These are phyloP conservation scores for Plasmodium yoelii DNA, from an alignment of 169 alveolate species.

Conservation along the genomic window DNA sequence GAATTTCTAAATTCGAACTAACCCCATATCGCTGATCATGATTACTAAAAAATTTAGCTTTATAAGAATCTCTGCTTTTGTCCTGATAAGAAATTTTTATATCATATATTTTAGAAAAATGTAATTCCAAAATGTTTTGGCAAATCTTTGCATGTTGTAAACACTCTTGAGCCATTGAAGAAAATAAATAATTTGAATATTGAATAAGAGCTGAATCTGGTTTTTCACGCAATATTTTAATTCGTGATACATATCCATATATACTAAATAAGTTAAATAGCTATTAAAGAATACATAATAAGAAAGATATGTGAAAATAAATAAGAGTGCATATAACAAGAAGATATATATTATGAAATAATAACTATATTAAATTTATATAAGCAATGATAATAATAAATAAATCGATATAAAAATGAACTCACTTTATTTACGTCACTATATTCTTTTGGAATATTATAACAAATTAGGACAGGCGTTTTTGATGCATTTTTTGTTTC, in stretches of 20 bases:
- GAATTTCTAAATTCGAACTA: neutral
- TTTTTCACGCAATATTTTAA: slow-evolving; percentile 81
- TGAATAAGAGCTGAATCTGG: slow-evolving; percentile 85
- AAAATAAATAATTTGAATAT: slow-evolving; percentile 78
- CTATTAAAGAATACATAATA: slow-evolving; percentile 46
- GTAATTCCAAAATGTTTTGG: slow-evolving; percentile 75
- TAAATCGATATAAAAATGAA: no score
- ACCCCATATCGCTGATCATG: slow-evolving; percentile 69
- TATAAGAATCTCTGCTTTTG: slow-evolving; percentile 33
- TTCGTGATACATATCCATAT: slow-evolving; percentile 80
- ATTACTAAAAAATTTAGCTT: slow-evolving; percentile 52
- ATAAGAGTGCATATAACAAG: neutral
- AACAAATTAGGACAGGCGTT: slow-evolving; percentile 82
- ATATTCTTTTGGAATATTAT: slow-evolving; percentile 80
- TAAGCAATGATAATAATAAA: no score
- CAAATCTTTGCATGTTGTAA: slow-evolving; percentile 71
- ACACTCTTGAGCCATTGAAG: slow-evolving; percentile 80
- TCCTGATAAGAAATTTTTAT: slow-evolving; percentile 74
- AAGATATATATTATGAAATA: neutral
- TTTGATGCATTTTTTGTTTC: slow-evolving; percentile 79
- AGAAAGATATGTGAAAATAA: neutral
- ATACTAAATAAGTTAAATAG: slow-evolving; percentile 82
- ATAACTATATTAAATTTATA: neutral
- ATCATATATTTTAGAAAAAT: slow-evolving; percentile 79
- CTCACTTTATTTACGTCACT: slow-evolving; percentile 80